Evolutionary conservation across 1,284 basidiomycete species (phyloP).

Genomic region (Leccinum angustisporum): DNA sequence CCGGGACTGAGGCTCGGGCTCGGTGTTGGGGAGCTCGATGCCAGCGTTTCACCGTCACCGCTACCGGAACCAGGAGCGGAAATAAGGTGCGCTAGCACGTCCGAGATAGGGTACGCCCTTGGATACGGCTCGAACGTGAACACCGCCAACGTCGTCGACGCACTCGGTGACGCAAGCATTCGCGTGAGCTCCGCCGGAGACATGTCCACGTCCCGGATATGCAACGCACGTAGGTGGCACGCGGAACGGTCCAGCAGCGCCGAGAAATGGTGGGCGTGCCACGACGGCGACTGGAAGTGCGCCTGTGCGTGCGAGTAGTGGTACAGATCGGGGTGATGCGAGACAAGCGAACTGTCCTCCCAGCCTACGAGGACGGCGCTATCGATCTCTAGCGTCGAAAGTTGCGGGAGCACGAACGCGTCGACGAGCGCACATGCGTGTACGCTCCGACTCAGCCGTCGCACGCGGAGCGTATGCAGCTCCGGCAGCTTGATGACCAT

Average conservation of each 20-base stretch:
- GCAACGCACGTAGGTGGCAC: constrained; percentile 23
- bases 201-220: constrained; percentile 25
- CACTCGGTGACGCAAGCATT: constrained; percentile 22
- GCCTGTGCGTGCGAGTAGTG: constrained; percentile 6
- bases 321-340: constrained; percentile 3
- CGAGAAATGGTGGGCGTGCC: constrained; percentile 29
- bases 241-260: constrained; percentile 22
- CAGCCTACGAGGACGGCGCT: constrained; percentile 24
- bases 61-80: neutral
- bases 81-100: constrained; percentile 18
- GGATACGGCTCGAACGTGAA: constrained; percentile 29
- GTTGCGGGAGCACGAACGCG: constrained; percentile 22
- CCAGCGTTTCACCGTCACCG: neutral
- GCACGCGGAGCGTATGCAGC: constrained; percentile 25
- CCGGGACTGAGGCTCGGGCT: neutral
- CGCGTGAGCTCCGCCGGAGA: constrained; percentile 24
- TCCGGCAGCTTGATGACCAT: constrained; percentile 20
- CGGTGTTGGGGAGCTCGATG: neutral
- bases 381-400: constrained; percentile 23
- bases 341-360: constrained; percentile 13
- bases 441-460: constrained; percentile 22
- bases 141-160: constrained; percentile 17
- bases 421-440: constrained; percentile 23
- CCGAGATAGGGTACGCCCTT: constrained; percentile 16
- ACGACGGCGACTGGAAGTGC: constrained; percentile 11